Evolutionary conservation across 1,284 basidiomycete genomes (phyloP), one percentile per base, ranked within the genome.

Genomic region (Cryptococcus jaspeensis): DNA sequence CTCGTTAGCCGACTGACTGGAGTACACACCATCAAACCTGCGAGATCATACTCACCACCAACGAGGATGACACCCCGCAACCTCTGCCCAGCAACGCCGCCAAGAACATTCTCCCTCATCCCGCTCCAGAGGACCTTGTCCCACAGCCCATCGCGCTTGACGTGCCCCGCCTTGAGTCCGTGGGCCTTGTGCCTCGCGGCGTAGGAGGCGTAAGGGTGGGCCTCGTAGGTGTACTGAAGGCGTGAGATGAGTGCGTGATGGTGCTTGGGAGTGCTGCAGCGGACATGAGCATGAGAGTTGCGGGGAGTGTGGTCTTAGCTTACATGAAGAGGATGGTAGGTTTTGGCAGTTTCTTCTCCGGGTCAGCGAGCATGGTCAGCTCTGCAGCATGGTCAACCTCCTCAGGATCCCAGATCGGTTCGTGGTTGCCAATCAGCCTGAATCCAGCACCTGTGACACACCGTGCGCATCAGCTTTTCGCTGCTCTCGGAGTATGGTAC

Each of bases 241-340:
- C 52, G 44, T 16, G 63, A 37, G 22, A 69, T 39, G 20, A 77
- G 56, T 0, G 67, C 66, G 3, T 53, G 38, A 46, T 72, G 73
- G 43, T 75, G 66, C 9, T 56, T 56, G 1, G 67, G 57, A 0
- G 60, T 60, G 7, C 72, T 73, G 52, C 41, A 16, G 6, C 3
- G 28, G 28, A 11, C 4, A 53, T 67, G 40, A 67, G 61, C 46
- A 18, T 36, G 32, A 12, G 15, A 22, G 28, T n/a, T 15, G 36
- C 37, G 6, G 36, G 23, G 36, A 28, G 12, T 7, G 39, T 39
- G 37, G 39, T 12, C 3, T 16, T 18, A 15, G 50, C 74, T 56
- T 43, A 73, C 74, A 75, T 53, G 62, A 76, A 70, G 13, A 77
- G 55, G 15, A 77, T 59, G 2, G 71, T 70, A 1, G 74, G 73